Base-by-base conservation (phyloP, 2,329 filamentous ascomycete genomes). In the Xylariaceae sp. region DNA sequence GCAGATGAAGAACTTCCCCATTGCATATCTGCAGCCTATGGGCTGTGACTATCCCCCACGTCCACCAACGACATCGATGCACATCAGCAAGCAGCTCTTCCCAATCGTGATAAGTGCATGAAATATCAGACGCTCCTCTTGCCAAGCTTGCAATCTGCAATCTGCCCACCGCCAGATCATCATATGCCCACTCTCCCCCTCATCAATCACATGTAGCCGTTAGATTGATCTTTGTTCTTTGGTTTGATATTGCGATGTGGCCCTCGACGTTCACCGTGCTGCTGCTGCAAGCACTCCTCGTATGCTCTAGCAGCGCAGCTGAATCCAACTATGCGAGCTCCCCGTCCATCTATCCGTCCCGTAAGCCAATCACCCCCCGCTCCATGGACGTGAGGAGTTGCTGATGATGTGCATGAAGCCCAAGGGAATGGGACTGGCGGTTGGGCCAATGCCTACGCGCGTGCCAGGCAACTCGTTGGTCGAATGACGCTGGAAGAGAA, bases 401-500 rank as follows among this genome's bases (percentile, higher is more conserved):
- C 55, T 61, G 34, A 62, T 45, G 34, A n/a, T 51, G 17, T 39
- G 18, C 39, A 18, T 6, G 48, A 57, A 76, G 74, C 74, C 1
- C 39, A 62, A 4, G 71, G 71, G 3, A 70, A 70, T 53, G 73
- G 73, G 4, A 55, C 62, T 2, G 76, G 74, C 1, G 59, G 58
- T 34, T 89, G 86, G 86, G 75, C 76, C 6, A 74, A 76, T 30
- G 84, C 85, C 48, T 88, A 87, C 66, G 72, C 73, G 49, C 83
- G 80, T 62, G 86, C 86, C 1, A 75, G 78, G 39, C 69, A 73
- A 1, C 72, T 89, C 2, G 85, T 88, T 8, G 73, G 74, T 34
- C 79, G 82, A 55, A 82, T 89, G 81, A 88, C 85, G 0, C 71
- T 88, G 1, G 85, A 86, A 10, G 86, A 89, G 68, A 88, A 86